Percentiles rank a stretch among this genome's conserved stretches.
phyloP scores from a whole-genome alignment of 2,329 filamentous ascomycete species.

The Alternaria ethzedia region DNA sequence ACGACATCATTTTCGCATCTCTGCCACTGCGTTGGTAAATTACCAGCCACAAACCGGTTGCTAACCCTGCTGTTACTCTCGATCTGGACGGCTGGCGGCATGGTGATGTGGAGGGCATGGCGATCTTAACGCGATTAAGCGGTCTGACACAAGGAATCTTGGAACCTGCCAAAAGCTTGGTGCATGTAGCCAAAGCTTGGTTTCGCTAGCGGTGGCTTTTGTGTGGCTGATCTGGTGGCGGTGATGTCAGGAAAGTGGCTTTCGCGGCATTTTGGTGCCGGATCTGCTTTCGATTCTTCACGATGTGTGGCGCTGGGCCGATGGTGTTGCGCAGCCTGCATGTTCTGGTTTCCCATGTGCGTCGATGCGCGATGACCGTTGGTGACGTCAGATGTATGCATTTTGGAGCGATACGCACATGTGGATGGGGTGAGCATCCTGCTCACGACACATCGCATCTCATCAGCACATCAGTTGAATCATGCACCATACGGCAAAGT shows the following conservation, averaged over 20 bases:
- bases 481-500: neutral
- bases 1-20: constrained; percentile 24
- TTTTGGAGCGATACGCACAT: neutral
- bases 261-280: constrained; percentile 2
- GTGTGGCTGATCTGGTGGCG: constrained; percentile 8
- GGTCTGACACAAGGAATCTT: constrained; percentile 13
- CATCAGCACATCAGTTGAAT: neutral
- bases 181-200: constrained; percentile 22
- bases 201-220: constrained; percentile 25
- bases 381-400: constrained; percentile 6
- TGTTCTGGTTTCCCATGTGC: neutral
- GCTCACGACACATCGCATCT: neutral
- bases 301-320: neutral
- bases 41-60: constrained; percentile 40
- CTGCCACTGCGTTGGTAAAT: constrained; percentile 16
- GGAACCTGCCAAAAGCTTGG: constrained; percentile 35
- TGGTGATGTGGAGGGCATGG: constrained; percentile 9
- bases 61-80: constrained; percentile 21
- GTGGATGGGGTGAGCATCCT: neutral
- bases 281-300: constrained; percentile 2
- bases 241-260: constrained; percentile 22
- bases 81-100: neutral
- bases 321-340: neutral
- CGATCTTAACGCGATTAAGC: constrained; percentile 14
- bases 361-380: neutral